Evolutionary conservation across 768 basidiomycete species (phyloP), one percentile per base, ranked within the genome.

Genomic region (Amyloporia xantha): DNA sequence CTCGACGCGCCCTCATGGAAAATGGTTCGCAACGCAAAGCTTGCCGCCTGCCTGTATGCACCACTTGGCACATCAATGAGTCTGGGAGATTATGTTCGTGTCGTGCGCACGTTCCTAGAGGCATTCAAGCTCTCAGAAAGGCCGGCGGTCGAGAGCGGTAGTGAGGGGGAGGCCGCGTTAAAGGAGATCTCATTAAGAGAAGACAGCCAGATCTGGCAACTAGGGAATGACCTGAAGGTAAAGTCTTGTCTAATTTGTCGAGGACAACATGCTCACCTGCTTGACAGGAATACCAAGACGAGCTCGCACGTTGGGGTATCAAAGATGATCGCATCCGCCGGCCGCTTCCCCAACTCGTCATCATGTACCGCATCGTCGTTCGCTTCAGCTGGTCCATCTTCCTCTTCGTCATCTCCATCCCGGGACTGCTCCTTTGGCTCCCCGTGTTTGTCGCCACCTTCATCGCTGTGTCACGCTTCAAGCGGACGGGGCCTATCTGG

Each of bases 1-100:
- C 73, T 91, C 43, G 86, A 91, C 54, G 84, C 91, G 2, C 92
- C 91, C 21, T 85, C 85, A 4, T 94, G 91, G 89, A 76, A 81
- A 54, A 69, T 84, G 27, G 72, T 91, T 35, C 78, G 89, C 39
- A 77, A 76, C 19, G 82, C 85, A 20, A 89, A 90, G 62, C 73
- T 86, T 39, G 86, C 89, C 3, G 74, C 86, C 15, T 69, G 86
- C 23, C 81, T 94, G 40, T 94, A 94, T 57, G 88, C 81, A 4
- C 91, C 91, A 2, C 69, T 93, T n/a, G 91, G 91, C 36, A 93
- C 91, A 12, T 71, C 68, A 11, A 90, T 94, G 86, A 79, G 75
- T 47, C 71, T 94, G 13, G 91, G 92, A 10, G 86, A 94, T 62
- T 80, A 89, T 61, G 84, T 93, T 23, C 78, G 90, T 19, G 73